Conservation (phyloP, 768 basidiomycete species). For the Holtermanniella nyarrowii region DNA sequence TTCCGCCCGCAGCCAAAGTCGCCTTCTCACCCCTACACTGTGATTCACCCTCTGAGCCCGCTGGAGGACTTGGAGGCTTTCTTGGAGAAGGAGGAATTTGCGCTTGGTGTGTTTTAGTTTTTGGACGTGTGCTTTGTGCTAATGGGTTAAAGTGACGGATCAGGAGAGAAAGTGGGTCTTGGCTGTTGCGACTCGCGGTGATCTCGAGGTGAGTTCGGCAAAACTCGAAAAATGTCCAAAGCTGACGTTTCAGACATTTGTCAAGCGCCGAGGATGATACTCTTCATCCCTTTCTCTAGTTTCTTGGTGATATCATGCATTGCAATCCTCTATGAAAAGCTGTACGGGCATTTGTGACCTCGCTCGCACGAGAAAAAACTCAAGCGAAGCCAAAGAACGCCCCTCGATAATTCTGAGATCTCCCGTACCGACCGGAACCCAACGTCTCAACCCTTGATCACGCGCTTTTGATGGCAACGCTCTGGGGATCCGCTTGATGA, state of each 20-base stretch:
- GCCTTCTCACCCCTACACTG: slow-evolving; percentile 29
- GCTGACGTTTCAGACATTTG: slow-evolving; percentile 24
- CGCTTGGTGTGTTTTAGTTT: slow-evolving; percentile 21
- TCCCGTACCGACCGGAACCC: slow-evolving; percentile 1
- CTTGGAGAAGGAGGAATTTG: slow-evolving; percentile 42
- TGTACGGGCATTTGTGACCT: not conserved
- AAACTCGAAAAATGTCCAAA: not conserved
- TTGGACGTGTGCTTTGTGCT: not conserved
- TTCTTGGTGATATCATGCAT: not conserved
- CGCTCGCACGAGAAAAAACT: not conserved
- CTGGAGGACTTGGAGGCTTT: slow-evolving; percentile 74
- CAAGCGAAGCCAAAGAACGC: slow-evolving; percentile 29
- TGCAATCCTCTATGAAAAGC: not conserved
- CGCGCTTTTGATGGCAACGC: too few species aligned
- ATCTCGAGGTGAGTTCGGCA: slow-evolving; percentile 31
- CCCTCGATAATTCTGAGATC: slow-evolving; percentile 19
- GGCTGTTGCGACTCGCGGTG: slow-evolving; percentile 35
- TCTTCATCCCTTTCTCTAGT: too few species aligned
- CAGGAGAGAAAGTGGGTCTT: slow-evolving; percentile 38
- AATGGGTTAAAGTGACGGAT: slow-evolving; percentile 60
- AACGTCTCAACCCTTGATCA: not conserved
- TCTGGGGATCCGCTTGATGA: not conserved
- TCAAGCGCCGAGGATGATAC: slow-evolving; percentile 30
- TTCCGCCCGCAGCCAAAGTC: slow-evolving; percentile 26
- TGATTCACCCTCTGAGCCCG: slow-evolving; percentile 70